These are phyloP conservation scores for Pyronema domesticum DNA, from an alignment of 495 filamentous ascomycete genomes.

Conservation along the genomic window DNA sequence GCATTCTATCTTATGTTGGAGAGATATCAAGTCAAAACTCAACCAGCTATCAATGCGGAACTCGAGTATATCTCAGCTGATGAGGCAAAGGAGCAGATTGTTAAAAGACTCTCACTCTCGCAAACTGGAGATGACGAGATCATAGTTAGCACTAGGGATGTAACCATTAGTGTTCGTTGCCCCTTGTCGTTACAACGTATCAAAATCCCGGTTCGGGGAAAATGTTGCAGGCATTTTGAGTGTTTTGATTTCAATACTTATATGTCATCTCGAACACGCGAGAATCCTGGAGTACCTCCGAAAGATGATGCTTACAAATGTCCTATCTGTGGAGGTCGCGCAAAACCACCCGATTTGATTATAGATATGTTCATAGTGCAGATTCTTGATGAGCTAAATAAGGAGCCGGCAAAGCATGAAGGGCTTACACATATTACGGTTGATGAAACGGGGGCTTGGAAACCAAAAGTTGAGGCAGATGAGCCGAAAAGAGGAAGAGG, in stretches of 20 bases:
- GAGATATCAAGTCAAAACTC: constrained; percentile 1
- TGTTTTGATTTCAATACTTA: constrained; percentile 24
- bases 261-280: constrained; percentile 16
- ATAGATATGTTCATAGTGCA: constrained; percentile 17
- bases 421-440: constrained; percentile 9
- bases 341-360: constrained; percentile 19
- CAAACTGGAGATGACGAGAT: constrained; percentile 17
- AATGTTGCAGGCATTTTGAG: constrained; percentile 17
- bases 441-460: constrained; percentile 2
- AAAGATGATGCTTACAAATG: constrained; percentile 21
- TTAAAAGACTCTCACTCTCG: constrained; percentile 5
- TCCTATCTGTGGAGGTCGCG: constrained; percentile 20
- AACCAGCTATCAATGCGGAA: background rate
- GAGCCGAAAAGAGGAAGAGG: background rate
- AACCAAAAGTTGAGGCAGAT: background rate
- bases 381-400: constrained; percentile 9
- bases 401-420: background rate
- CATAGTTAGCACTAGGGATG: constrained; percentile 17
- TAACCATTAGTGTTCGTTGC: constrained; percentile 16
- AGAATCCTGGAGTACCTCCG: constrained; percentile 19
- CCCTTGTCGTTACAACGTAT: constrained; percentile 21
- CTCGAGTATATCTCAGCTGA: constrained; percentile 4
- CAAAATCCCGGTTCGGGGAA: constrained; percentile 14
- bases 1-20: constrained; percentile 14
- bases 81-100: background rate